Evolutionary conservation across 345 rosid genomes (phyloP), one percentile per base, ranked within the genome.

Genomic region (Diplotaxis tenuifolia): DNA sequence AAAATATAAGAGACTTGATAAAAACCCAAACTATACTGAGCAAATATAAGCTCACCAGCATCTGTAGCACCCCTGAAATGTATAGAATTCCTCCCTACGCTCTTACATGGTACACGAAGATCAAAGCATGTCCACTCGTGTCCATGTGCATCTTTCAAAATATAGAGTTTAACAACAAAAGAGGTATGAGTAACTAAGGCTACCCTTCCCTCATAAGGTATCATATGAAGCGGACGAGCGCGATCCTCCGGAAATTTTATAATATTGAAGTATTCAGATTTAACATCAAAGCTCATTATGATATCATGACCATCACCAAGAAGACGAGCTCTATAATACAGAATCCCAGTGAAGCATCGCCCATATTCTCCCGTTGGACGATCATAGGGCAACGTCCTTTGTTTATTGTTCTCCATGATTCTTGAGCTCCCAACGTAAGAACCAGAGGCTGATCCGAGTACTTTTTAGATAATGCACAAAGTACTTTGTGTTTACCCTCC

Each of bases 41-140:
- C 19, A 52, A 67, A 67, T 1, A 67, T 14, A 31, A 67, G 27
- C 60, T 52, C 71, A 52, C 71, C 71, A 67, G 47, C 47, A 52
- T 67, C 19, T 29, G n/a, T 50, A 12, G 29, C 6, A 52, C 47
- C 60, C 5, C 1, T 6, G 7, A 31, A 66, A 12, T 18, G 0
- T 6, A 19, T 7, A 12, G 12, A 4, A 12, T n/a, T n/a, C 50
- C 1, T 45, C 20, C 52, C 6, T 18, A 29, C 42, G 11, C n/a
- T 31, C 14, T 4, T 29, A 29, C 3, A 4, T 29, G 45, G 47
- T 20, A 32, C 38, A 32, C 9, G 0, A 32, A 32, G 9, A 32
- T 1, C 9, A 32, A 19, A 19, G n/a, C 3, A 1, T 20, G 28
- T 18, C 70, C n/a, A n/a, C n/a, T n/a, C n/a, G n/a, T n/a, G n/a